Evolutionary conservation across 192 early-diverging fungal species (phyloP).

Genomic region (Backusella liffmaniae): DNA sequence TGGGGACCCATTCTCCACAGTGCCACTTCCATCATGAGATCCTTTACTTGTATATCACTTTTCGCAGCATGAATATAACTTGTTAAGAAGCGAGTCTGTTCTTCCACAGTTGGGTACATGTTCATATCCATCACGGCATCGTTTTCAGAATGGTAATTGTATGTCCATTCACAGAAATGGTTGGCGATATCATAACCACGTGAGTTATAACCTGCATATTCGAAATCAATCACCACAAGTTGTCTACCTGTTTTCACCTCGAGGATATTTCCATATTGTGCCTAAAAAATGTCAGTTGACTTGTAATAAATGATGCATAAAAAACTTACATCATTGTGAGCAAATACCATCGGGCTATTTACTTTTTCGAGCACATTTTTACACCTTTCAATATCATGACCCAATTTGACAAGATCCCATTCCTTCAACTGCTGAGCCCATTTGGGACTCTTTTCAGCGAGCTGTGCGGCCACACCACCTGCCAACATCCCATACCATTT

Average conservation of each 20-base stretch:
- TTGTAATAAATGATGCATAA: too few relatives aligned
- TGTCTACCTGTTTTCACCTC: conserved; percentile 53
- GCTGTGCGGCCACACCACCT: background rate
- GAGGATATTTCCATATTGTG: conserved; percentile 87
- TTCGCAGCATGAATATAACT: conserved; percentile 50
- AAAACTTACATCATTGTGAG: conserved; percentile 75
- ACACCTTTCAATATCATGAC: conserved; percentile 44
- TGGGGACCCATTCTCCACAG: conserved; percentile 52
- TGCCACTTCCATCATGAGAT: conserved; percentile 40
- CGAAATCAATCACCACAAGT: conserved; percentile 76
- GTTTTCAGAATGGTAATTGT: conserved; percentile 66
- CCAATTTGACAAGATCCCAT: conserved; percentile 47
- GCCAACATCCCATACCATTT: conserved; percentile 55
- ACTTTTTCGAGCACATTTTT: conserved; percentile 37
- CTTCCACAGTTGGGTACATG: conserved; percentile 51
- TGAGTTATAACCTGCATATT: conserved; percentile 79
- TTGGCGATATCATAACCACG: conserved; percentile 80
- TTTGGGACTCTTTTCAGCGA: background rate
- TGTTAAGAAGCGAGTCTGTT: conserved; percentile 59
- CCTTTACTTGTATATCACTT: conserved; percentile 5
- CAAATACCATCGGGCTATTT: conserved; percentile 72
- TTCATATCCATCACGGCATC: conserved; percentile 42
- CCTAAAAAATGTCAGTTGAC: conserved; percentile 30
- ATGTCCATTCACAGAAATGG: conserved; percentile 83
- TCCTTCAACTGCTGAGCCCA: background rate